Percentiles rank a stretch among this genome's conserved stretches.
phyloP scores from a whole-genome alignment of 2,329 filamentous ascomycete species.

The Calonectria pteridis region DNA sequence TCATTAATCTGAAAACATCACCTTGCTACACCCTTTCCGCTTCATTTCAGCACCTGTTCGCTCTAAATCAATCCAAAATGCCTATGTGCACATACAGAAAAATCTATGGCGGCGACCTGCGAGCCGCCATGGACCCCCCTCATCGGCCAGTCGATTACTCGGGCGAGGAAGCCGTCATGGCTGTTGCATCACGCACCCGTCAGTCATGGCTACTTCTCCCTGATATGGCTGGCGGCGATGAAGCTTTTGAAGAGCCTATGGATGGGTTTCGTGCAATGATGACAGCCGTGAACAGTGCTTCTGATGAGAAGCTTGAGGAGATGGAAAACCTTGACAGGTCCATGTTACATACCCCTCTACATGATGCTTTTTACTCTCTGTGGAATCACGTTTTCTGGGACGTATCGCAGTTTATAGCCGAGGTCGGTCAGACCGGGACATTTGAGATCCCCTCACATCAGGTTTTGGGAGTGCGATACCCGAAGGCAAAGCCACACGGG shows the following conservation, averaged over 20 bases:
- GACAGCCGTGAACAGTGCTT: neutral
- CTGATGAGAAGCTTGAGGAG: neutral
- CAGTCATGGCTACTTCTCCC: neutral
- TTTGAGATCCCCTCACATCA: neutral
- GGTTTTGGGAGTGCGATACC: neutral
- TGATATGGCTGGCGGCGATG: neutral
- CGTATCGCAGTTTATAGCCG: neutral
- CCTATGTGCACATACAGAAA: neutral
- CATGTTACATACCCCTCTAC: neutral
- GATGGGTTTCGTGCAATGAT: neutral
- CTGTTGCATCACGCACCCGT: neutral
- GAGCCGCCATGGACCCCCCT: neutral
- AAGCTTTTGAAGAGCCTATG: neutral
- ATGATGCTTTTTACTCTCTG: neutral
- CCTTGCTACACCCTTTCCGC: neutral
- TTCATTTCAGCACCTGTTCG: too few species aligned
- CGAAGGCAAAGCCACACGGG: neutral
- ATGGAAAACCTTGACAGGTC: neutral
- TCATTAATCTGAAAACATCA: neutral
- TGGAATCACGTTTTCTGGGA: slow-evolving; percentile 6
- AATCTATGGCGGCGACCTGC: neutral
- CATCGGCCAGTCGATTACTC: neutral
- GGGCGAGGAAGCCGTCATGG: neutral
- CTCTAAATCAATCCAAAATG: neutral
- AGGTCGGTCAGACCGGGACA: neutral